phyloP scores from a whole-genome alignment of 192 early-diverging fungal genomes.

The Umbelopsis vinacea region DNA sequence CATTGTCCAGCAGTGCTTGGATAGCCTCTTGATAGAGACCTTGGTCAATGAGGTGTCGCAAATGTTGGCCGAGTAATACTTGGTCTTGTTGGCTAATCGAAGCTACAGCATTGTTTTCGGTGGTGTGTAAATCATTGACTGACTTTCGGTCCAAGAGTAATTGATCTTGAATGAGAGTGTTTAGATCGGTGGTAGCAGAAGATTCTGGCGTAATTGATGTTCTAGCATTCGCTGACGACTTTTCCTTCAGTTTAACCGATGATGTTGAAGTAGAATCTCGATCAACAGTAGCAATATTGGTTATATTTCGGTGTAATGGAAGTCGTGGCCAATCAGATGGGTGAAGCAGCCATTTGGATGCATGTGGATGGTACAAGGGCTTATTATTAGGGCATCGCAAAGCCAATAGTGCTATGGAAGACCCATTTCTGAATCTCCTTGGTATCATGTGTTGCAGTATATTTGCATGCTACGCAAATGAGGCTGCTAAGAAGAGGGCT shows the following conservation, averaged over 20 bases:
- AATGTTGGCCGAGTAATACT: not conserved
- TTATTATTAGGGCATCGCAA: conserved; percentile 1
- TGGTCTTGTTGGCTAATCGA: not conserved
- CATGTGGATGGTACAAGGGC: not conserved
- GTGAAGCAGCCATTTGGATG: not conserved
- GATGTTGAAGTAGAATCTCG: not conserved
- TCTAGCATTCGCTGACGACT: not conserved
- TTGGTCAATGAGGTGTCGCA: not conserved
- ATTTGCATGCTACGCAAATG: conserved; percentile 21
- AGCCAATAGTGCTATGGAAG: conserved; percentile 14
- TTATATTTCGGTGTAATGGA: not conserved
- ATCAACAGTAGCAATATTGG: not conserved
- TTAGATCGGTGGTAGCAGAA: not conserved
- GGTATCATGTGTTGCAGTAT: conserved; percentile 20
- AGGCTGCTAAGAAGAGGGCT: not conserved
- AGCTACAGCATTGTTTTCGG: not conserved
- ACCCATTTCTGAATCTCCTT: conserved; percentile 25
- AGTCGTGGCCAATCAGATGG: not conserved
- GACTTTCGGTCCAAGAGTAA: not conserved
- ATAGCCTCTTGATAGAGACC: not conserved
- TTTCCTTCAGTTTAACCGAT: not conserved
- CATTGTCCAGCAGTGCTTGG: not conserved
- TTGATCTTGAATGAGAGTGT: not conserved
- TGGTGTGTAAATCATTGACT: not conserved
- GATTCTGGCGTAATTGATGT: not conserved